phyloP scores from a whole-genome alignment of 208 protist genomes.

The Trypanosoma cruzi region DNA sequence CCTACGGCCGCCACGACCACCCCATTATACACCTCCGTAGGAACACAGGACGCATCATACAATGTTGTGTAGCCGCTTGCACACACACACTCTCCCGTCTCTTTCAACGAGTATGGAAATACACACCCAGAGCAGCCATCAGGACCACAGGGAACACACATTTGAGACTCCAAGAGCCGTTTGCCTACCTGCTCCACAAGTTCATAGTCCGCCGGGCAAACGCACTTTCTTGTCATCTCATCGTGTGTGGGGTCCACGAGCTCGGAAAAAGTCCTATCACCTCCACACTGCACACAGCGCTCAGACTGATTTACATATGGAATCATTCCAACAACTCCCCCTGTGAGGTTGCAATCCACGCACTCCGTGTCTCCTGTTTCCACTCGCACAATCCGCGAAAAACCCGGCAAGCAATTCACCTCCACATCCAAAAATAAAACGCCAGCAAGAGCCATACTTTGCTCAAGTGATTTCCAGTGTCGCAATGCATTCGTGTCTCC shows the following conservation, averaged over 20 bases:
- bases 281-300: slow-evolving; percentile 26
- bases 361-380: slow-evolving; percentile 1
- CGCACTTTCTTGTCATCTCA: slow-evolving; percentile 7
- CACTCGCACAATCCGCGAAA: not conserved
- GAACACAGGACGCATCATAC: slow-evolving; percentile 64
- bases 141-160: slow-evolving; percentile 8
- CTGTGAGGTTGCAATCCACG: slow-evolving; percentile 10
- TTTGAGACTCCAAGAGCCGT: slow-evolving; percentile 7
- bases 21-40: slow-evolving; percentile 30
- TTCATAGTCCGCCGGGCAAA: slow-evolving; percentile 5
- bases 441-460: too few species aligned
- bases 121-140: slow-evolving; percentile 24
- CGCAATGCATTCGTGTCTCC: too few species aligned
- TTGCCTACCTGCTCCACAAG: slow-evolving; percentile 12
- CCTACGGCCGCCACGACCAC: slow-evolving; percentile 19
- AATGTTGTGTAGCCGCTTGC: slow-evolving; percentile 41
- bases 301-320: slow-evolving; percentile 23
- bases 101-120: slow-evolving; percentile 39
- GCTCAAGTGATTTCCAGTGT: too few species aligned
- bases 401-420: not conserved
- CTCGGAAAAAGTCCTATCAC: not conserved
- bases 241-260: slow-evolving; percentile 18
- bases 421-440: not conserved
- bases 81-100: slow-evolving; percentile 32
- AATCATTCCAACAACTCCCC: slow-evolving; percentile 19